Conservation (phyloP, 2,329 filamentous ascomycete genomes). For the Triangularia setosa region DNA sequence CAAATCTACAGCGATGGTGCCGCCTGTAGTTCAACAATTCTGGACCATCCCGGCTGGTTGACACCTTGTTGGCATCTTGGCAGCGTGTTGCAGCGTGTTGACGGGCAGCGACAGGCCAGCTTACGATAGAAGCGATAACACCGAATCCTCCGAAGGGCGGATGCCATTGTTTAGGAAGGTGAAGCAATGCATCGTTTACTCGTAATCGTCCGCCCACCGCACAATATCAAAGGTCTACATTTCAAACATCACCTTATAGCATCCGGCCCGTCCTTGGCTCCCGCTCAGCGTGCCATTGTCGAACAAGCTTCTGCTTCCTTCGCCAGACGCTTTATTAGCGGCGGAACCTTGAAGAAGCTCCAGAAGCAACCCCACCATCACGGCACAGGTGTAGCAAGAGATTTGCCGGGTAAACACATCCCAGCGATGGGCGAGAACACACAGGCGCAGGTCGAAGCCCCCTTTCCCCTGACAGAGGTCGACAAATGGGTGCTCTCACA, state of each 20-base stretch:
- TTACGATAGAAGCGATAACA: background rate
- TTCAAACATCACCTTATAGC: background rate
- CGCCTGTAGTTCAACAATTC: slow-evolving; percentile 15
- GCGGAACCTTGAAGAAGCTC: slow-evolving; percentile 11
- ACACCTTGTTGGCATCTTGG: background rate
- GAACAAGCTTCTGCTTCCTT: background rate
- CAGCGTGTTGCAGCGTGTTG: background rate
- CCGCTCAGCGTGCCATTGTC: slow-evolving; percentile 3
- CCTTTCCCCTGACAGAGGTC: slow-evolving; percentile 57
- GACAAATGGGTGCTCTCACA: slow-evolving; percentile 57
- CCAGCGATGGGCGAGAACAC: slow-evolving; percentile 23
- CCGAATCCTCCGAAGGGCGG: background rate
- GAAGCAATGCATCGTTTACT: background rate
- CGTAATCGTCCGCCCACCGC: background rate
- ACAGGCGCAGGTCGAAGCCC: slow-evolving; percentile 36
- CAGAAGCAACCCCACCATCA: slow-evolving; percentile 6
- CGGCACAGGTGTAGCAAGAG: background rate
- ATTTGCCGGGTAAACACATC: slow-evolving; percentile 17
- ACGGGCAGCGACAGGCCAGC: background rate
- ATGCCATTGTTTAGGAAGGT: background rate
- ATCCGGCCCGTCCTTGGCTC: background rate
- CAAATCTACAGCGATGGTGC: slow-evolving; percentile 1
- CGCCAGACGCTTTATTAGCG: slow-evolving; percentile 9
- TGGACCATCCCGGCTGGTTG: background rate
- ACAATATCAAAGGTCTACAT: background rate